These are phyloP conservation scores for Suillus lakei DNA, from an alignment of 768 basidiomycete genomes.

Conservation along the genomic window DNA sequence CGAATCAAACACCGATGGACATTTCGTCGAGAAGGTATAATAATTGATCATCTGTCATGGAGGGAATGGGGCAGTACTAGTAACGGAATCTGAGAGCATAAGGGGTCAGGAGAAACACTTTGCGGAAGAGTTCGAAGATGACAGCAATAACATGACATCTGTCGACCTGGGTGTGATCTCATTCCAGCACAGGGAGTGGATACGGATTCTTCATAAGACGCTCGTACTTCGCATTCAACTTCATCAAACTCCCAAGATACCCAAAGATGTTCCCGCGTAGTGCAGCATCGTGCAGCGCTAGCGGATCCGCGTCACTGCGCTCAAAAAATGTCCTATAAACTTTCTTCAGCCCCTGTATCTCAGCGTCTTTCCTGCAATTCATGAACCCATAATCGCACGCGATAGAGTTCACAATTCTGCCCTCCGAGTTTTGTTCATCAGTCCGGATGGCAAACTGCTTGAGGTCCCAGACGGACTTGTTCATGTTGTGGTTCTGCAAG, in stretches of 20 bases:
- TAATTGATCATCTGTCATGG: not conserved
- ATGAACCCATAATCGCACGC: conserved; percentile 20
- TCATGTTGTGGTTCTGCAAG: not conserved
- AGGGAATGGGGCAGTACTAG: not conserved
- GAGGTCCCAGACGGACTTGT: conserved; percentile 20
- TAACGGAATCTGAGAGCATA: not conserved
- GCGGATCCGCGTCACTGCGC: conserved; percentile 27
- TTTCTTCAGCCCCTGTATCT: conserved; percentile 29
- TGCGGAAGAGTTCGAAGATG: not conserved
- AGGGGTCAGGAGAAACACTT: not conserved
- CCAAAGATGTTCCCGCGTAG: conserved; percentile 36
- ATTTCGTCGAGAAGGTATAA: no score
- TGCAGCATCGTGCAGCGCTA: conserved; percentile 41
- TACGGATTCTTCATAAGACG: conserved; percentile 39
- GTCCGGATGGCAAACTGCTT: conserved; percentile 5
- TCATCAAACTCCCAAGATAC: conserved; percentile 28
- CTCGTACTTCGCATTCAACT: conserved; percentile 29
- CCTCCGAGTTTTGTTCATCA: not conserved
- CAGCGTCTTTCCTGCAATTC: conserved; percentile 14
- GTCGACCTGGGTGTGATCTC: not conserved
- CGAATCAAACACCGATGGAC: no score
- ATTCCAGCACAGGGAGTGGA: conserved; percentile 8
- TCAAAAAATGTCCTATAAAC: conserved; percentile 40
- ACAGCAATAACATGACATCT: not conserved
- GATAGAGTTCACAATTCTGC: not conserved